phyloP scores from a whole-genome alignment of 2,329 filamentous ascomycete genomes.

The Niveomyces coronatus region DNA sequence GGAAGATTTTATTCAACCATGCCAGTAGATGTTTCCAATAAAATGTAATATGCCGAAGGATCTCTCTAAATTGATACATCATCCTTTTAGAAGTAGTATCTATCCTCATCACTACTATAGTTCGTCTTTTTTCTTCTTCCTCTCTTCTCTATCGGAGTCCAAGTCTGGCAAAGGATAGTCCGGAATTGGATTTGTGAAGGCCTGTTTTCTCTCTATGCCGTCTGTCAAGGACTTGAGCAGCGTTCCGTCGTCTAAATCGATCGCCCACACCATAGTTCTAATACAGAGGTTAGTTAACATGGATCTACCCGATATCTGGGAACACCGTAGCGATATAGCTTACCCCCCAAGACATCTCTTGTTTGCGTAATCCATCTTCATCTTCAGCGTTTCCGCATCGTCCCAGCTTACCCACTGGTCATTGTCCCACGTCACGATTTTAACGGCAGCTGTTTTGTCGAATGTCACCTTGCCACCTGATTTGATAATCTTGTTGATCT shows the following conservation, averaged over 20 bases:
- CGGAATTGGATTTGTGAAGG: not conserved
- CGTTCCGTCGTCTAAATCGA: conserved; percentile 18
- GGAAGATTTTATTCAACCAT: too few species aligned
- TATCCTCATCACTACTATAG: not conserved
- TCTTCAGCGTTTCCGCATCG: conserved; percentile 22
- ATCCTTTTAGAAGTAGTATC: not conserved
- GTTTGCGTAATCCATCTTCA: conserved; percentile 23
- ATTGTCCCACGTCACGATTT: conserved; percentile 20
- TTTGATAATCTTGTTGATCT: conserved; percentile 21
- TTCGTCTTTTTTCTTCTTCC: not conserved
- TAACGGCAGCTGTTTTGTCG: conserved; percentile 20
- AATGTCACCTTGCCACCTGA: conserved; percentile 13
- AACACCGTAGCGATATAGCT: too few species aligned
- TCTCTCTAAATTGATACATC: too few species aligned
- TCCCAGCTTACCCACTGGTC: conserved; percentile 30
- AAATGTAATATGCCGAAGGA: too few species aligned
- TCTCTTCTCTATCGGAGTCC: not conserved
- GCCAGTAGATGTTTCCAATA: too few species aligned
- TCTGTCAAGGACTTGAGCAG: not conserved
- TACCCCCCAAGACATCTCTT: conserved; percentile 16
- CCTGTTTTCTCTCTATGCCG: not conserved
- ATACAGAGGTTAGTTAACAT: too few species aligned
- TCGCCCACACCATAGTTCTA: conserved; percentile 21
- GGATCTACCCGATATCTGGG: too few species aligned
- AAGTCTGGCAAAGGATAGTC: not conserved